Base-by-base conservation (phyloP, 169 alveolate species). In the Babesia sp. region DNA sequence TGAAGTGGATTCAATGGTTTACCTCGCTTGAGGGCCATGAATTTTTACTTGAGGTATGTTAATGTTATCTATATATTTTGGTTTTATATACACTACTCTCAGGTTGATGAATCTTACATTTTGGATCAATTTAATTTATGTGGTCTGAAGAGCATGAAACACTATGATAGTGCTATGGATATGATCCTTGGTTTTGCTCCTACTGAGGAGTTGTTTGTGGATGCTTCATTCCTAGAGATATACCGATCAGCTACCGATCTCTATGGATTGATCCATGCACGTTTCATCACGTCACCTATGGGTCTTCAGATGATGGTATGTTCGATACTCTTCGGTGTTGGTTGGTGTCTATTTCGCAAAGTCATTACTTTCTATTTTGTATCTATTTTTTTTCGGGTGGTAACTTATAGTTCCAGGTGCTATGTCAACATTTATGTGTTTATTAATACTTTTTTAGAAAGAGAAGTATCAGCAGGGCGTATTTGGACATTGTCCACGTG, bases 401-500 rank as follows among this genome's bases (percentile, higher is more conserved):
- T 14, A 14, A 42, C 50, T 16, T 14, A 14, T 14, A 14, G 16
- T 42, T 16, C 50, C 20, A 14, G 50, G 16, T 42, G 50, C 20
- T 42, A 16, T 42, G n/a, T n/a, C n/a, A n/a, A n/a, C n/a, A n/a
- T 48, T 48, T 8, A 6, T 8, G 26, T 18, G 6, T 48, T 6
- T 48, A 20, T 48, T 18, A 18, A 14, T 48, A 61, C 79, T 83
- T 22, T 71, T 90, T 22, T 92, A 95, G 98, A 94, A 94, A 66
- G 99, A 97, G 59, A 96, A 96, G 87, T 98, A 91, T 85, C 92
- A 93, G 60, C 88, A 92, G 46, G 99, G 99, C 20, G 94, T 88
- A 33, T 98, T 94, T 84, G 99, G 99, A 3, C 90, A 92, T 50
- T 98, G 99, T 84, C 99, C 99, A 5, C 92, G 99, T 72, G 98